Evolutionary conservation across 1,139 yeast species (phyloP).

Genomic region (Blastobotrys persicus): DNA sequence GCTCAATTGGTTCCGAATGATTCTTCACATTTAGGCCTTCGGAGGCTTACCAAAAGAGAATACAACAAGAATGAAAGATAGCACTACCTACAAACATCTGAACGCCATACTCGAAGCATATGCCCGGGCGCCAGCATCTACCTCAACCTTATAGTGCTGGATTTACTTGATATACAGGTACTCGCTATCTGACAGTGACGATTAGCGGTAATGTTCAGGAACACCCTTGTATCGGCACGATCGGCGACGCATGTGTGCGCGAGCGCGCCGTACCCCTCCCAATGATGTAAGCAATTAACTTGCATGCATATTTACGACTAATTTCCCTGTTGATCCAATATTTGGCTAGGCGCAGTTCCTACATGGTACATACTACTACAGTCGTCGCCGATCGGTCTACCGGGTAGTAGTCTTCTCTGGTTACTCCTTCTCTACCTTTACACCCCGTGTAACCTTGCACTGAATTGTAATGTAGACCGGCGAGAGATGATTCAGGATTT

Average conservation of each 20-base stretch:
- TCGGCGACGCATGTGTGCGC: not conserved
- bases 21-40: not conserved
- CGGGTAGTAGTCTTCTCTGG: no score
- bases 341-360: not conserved
- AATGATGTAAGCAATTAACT: not conserved
- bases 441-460: no score
- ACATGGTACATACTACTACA: not conserved
- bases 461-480: no score
- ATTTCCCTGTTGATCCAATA: not conserved
- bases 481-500: not conserved
- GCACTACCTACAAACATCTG: not conserved
- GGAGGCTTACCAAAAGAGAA: no score
- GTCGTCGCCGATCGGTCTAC: no score
- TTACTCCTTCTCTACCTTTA: no score
- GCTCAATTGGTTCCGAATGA: constrained; percentile 1
- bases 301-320: not conserved
- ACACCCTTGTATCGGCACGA: not conserved
- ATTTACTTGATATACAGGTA: not conserved
- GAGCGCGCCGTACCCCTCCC: not conserved
- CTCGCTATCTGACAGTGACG: not conserved
- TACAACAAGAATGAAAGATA: no score
- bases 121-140: not conserved
- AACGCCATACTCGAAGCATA: not conserved
- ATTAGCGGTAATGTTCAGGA: not conserved
- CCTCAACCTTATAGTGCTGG: not conserved